Evolutionary conservation across 2,329 filamentous ascomycete species (phyloP), one percentile per base, ranked within the genome.

Genomic region (Fonsecaea nubica): DNA sequence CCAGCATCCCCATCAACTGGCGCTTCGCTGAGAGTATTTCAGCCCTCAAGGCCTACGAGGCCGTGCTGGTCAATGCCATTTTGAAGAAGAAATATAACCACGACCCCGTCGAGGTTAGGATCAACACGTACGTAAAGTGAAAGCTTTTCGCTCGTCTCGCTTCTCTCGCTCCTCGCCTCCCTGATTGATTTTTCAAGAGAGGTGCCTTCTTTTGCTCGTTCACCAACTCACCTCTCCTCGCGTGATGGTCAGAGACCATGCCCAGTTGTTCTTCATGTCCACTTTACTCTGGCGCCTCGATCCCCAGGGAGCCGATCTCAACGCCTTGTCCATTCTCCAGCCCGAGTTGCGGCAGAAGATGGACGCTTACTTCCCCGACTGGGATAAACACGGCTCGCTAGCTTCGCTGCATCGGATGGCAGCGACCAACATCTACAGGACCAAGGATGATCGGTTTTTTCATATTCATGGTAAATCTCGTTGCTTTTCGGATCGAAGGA

Each of bases 1-100:
- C 84, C 0, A 81, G 76, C 53, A 78, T 86, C 8, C 83, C 84
- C 0, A 82, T 87, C 72, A 85, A 84, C 60, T 86, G 85, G 84
- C 77, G 84, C 2, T 84, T 86, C 59, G 83, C 84, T 1, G 85
- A 86, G 71, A 84, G 82, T 56, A 80, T 84, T 1, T 78, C 83
- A 0, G 76, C 82, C 1, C 68, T 85, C 33, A 85, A 85, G 71
- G 83, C 76, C 1, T 72, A 83, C 18, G 83, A 85, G 69, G 83
- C 82, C 2, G 77, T 78, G 0, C 76, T 84, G 67, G 68, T 85
- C 21, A 81, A 79, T 55, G 75, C 76, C 1, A 72, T 85, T 8
- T 59, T 85, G 8, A 76, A 78, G 52, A 75, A 75, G 15, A 84
- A 84, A 66, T 85, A 85, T 25, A 2, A 25, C 2, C 25, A 25